phyloP scores from a whole-genome alignment of 2,329 filamentous ascomycete genomes.

The Herpomyces periplanetae region DNA sequence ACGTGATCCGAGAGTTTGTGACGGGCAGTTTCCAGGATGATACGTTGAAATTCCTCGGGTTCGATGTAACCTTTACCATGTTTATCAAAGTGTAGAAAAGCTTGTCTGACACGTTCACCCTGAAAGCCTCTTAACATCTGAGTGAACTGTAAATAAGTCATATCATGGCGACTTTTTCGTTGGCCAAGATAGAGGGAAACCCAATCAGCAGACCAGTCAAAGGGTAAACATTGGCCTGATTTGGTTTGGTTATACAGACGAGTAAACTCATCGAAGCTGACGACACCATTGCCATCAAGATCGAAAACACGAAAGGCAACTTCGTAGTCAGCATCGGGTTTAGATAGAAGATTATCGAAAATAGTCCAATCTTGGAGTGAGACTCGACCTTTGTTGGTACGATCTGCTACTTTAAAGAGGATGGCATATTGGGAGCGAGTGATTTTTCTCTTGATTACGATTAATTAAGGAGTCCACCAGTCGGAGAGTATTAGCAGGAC shows the following conservation, averaged over 20 bases:
- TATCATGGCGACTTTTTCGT: constrained; percentile 47
- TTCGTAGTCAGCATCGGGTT: constrained; percentile 91
- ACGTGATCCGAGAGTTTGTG: constrained; percentile 95
- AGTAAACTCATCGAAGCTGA: constrained; percentile 66
- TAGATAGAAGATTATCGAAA: constrained; percentile 70
- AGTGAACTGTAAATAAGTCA: constrained; percentile 85
- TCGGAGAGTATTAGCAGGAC: constrained; percentile 4
- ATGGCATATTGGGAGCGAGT: constrained; percentile 77
- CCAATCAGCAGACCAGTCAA: constrained; percentile 94
- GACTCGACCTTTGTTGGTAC: constrained; percentile 27
- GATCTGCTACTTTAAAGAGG: constrained; percentile 65
- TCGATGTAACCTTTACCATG: constrained; percentile 80
- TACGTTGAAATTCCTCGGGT: constrained; percentile 77
- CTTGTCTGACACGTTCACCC: constrained; percentile 76
- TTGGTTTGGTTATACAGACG: constrained; percentile 58
- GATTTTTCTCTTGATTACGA: constrained; percentile 73
- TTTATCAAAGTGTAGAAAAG: constrained; percentile 64
- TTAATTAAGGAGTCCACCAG: constrained; percentile 1
- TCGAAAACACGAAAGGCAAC: constrained; percentile 94
- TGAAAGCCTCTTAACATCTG: constrained; percentile 91
- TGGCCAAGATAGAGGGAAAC: constrained; percentile 67
- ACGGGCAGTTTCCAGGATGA: constrained; percentile 59
- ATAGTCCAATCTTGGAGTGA: constrained; percentile 52
- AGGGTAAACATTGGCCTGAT: constrained; percentile 43
- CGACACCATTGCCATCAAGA: constrained; percentile 34